phyloP scores from a whole-genome alignment of 2,329 filamentous ascomycete species.

The Aspergillus hiratsukae region DNA sequence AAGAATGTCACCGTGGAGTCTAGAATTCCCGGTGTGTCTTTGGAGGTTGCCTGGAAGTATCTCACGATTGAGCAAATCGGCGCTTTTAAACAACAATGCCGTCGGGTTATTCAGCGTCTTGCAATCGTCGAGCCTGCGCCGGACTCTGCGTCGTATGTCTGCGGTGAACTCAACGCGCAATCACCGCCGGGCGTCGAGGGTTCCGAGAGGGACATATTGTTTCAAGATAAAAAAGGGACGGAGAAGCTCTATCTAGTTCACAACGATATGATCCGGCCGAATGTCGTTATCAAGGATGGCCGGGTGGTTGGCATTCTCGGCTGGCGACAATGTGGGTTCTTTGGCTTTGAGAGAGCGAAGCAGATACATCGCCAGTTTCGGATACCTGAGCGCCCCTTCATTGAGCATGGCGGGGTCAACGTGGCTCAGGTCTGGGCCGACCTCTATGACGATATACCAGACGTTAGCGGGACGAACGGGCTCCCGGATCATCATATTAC shows the following conservation, averaged over 20 bases:
- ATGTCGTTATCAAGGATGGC: slow-evolving; percentile 35
- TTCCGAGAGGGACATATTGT: slow-evolving; percentile 31
- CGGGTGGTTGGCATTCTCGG: slow-evolving; percentile 35
- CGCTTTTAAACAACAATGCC: slow-evolving; percentile 33
- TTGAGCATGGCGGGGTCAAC: slow-evolving; percentile 9
- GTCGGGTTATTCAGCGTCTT: slow-evolving; percentile 29
- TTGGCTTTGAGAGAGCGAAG: slow-evolving; percentile 31
- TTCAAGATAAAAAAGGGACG: slow-evolving; percentile 20
- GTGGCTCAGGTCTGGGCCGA: slow-evolving; percentile 29
- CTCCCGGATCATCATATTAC: slow-evolving; percentile 14
- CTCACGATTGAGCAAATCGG: slow-evolving; percentile 30
- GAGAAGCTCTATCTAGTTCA: slow-evolving; percentile 32
- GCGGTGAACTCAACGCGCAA: slow-evolving; percentile 29
- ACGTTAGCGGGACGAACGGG: slow-evolving; percentile 9
- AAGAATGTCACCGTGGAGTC: slow-evolving; percentile 39
- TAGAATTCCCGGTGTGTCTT: slow-evolving; percentile 36
- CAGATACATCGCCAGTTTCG: slow-evolving; percentile 32
- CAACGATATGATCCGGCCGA: slow-evolving; percentile 34
- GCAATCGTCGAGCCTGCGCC: slow-evolving; percentile 20
- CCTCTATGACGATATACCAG: slow-evolving; percentile 29
- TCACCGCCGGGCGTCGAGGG: slow-evolving; percentile 17
- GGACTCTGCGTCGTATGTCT: slow-evolving; percentile 32
- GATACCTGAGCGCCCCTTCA: slow-evolving; percentile 16
- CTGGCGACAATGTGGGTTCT: slow-evolving; percentile 39
- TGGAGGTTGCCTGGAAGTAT: slow-evolving; percentile 37